A percentile compares a stretch with the other conserved stretches of the same genome.
Evolutionary conservation across 768 basidiomycete genomes (phyloP).

Genomic region (Tylopilus sp.): DNA sequence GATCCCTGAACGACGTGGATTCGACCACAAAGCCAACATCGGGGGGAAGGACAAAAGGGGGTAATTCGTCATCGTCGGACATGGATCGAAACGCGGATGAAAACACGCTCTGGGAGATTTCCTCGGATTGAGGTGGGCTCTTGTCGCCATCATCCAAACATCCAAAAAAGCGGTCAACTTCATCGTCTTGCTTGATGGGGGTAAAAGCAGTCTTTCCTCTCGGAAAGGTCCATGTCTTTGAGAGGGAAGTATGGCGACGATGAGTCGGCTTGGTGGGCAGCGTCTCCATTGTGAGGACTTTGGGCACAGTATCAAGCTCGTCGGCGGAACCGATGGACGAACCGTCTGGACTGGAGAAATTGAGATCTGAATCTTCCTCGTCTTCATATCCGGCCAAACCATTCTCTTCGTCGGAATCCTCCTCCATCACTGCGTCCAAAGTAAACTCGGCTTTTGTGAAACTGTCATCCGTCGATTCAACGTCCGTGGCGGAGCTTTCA

Average conservation of each 20-base stretch:
- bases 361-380: constrained; percentile 56
- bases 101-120: constrained; percentile 60
- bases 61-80: constrained; percentile 48
- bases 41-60: constrained; percentile 47
- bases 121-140: constrained; percentile 44
- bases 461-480: constrained; percentile 54
- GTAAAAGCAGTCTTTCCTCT: constrained; percentile 28
- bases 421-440: constrained; percentile 59
- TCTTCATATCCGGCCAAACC: constrained; percentile 68
- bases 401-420: constrained; percentile 47
- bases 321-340: constrained; percentile 57
- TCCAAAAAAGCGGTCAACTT: constrained; percentile 76
- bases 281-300: constrained; percentile 12
- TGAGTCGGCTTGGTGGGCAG: constrained; percentile 26
- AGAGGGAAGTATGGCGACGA: constrained; percentile 42
- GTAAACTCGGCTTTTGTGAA: constrained; percentile 41
- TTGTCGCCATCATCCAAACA: constrained; percentile 58
- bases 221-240: constrained; percentile 72
- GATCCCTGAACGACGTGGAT: constrained; percentile 21
- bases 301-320: constrained; percentile 32
- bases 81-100: constrained; percentile 45
- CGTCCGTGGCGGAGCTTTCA: constrained; percentile 60
- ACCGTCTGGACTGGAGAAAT: constrained; percentile 40
- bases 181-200: constrained; percentile 32
- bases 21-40: constrained; percentile 43